A percentile compares a stretch with the other conserved stretches of the same genome.
phyloP scores from a whole-genome alignment of 768 basidiomycete species.

The Lactarius sp. region DNA sequence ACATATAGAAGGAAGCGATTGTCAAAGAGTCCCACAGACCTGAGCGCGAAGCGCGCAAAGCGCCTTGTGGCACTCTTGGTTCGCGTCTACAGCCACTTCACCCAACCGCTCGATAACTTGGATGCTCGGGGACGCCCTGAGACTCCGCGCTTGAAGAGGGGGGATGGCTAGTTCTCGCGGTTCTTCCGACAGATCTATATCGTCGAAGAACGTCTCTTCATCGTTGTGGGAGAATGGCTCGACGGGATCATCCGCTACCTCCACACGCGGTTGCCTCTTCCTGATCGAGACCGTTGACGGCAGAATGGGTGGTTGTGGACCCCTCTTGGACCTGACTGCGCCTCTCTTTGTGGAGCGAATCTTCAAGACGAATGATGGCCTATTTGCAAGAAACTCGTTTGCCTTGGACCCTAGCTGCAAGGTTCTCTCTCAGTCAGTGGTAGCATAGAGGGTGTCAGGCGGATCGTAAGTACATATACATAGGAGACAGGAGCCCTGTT shows the following conservation, averaged over 20 bases:
- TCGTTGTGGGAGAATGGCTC: conserved; percentile 6
- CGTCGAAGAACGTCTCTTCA: conserved; percentile 12
- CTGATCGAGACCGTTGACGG: conserved; percentile 4
- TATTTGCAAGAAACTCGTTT: conserved; percentile 8
- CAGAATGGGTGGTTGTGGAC: neutral
- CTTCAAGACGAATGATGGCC: conserved; percentile 1
- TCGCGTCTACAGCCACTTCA: neutral
- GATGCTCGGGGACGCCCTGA: conserved; percentile 8
- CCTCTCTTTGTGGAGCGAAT: conserved; percentile 9
- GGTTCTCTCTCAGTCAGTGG: neutral
- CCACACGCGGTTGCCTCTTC: conserved; percentile 1
- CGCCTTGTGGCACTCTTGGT: conserved; percentile 12
- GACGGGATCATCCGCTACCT: conserved; percentile 7
- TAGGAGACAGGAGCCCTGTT: conserved; percentile 16
- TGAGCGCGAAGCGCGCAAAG: conserved; percentile 16
- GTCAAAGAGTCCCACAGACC: conserved; percentile 13
- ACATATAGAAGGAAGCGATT: neutral
- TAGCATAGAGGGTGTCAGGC: neutral
- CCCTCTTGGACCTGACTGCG: neutral
- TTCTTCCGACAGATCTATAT: conserved; percentile 11
- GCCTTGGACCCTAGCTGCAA: conserved; percentile 18
- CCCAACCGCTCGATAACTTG: neutral
- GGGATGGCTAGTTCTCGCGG: neutral
- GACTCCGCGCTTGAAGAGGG: conserved; percentile 6
- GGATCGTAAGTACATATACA: conserved; percentile 3